Evolutionary conservation across 352 stramenopile species (phyloP).

Genomic region (Thalassiosira oceanica): DNA sequence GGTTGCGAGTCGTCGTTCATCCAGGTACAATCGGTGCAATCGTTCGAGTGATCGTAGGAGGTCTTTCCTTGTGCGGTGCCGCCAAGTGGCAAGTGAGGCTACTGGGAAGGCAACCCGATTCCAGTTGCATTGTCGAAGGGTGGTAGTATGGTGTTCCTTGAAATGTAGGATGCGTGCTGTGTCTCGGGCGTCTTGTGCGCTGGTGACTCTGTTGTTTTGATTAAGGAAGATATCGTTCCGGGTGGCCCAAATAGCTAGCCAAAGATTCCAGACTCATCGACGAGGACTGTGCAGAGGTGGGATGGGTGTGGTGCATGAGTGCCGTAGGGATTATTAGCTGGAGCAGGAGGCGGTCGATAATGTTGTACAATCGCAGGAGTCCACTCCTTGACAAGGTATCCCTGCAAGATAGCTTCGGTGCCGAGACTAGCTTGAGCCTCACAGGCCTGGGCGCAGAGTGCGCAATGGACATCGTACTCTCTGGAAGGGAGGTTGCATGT

Average conservation of each 20-base stretch:
- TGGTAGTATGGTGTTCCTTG: too few relatives aligned
- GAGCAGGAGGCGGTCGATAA: background rate
- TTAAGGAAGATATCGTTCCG: slow-evolving; percentile 1
- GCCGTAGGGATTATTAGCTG: background rate
- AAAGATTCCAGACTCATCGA: slow-evolving; percentile 1
- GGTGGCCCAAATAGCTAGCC: background rate
- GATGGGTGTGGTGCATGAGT: background rate
- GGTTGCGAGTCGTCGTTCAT: too few relatives aligned
- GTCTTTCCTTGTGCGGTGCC: too few relatives aligned
- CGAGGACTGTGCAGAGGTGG: background rate
- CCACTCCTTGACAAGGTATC: background rate
- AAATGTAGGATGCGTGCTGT: too few relatives aligned
- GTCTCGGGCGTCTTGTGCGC: too few relatives aligned
- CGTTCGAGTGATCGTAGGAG: too few relatives aligned
- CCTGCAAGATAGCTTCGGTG: background rate
- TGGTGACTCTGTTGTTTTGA: too few relatives aligned
- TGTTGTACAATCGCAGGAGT: background rate
- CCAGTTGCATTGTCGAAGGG: too few relatives aligned
- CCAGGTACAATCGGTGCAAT: too few relatives aligned
- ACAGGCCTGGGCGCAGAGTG: background rate
- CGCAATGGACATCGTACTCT: background rate
- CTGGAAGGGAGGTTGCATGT: background rate
- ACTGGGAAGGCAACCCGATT: too few relatives aligned
- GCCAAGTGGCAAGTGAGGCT: too few relatives aligned
- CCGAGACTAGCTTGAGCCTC: background rate